These are phyloP conservation scores for Meripilus lineatus DNA, from an alignment of 1,284 basidiomycete genomes.

Conservation along the genomic window DNA sequence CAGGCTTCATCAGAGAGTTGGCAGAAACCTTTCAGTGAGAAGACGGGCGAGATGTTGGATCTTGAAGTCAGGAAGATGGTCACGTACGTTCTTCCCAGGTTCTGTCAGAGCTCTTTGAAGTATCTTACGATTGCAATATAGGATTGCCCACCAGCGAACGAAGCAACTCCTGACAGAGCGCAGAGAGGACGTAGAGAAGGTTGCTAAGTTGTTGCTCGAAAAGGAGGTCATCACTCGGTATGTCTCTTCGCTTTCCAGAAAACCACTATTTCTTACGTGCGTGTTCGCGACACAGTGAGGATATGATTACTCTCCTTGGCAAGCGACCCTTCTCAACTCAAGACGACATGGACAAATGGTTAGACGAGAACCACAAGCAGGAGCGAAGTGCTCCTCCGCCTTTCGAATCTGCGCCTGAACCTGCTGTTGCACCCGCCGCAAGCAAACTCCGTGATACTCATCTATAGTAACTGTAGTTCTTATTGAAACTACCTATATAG, in stretches of 20 bases:
- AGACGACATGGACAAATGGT: slow-evolving; percentile 94
- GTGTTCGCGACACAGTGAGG: slow-evolving; percentile 51
- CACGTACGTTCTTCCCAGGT: slow-evolving; percentile 39
- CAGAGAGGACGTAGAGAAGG: slow-evolving; percentile 89
- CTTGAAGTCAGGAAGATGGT: slow-evolving; percentile 95
- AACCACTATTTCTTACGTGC: not conserved
- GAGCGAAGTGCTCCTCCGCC: slow-evolving; percentile 55
- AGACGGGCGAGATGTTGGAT: slow-evolving; percentile 93
- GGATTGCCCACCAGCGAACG: slow-evolving; percentile 82
- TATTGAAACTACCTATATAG: too few relatives aligned
- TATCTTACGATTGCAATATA: slow-evolving; percentile 20
- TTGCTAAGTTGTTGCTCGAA: slow-evolving; percentile 84
- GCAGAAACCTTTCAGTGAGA: slow-evolving; percentile 98
- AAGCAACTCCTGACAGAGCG: slow-evolving; percentile 80
- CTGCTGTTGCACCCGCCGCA: slow-evolving; percentile 47
- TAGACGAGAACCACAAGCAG: slow-evolving; percentile 65
- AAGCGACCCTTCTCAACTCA: slow-evolving; percentile 77
- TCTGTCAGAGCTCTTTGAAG: not conserved
- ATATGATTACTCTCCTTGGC: slow-evolving; percentile 85
- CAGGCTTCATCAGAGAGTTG: slow-evolving; percentile 83
- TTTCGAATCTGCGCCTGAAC: slow-evolving; percentile 36
- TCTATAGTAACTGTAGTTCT: too few relatives aligned
- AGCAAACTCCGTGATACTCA: slow-evolving; percentile 31
- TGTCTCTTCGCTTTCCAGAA: slow-evolving; percentile 10
- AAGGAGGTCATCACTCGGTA: slow-evolving; percentile 95